Conservation (phyloP, 2,329 filamentous ascomycete genomes). For the Penicillium griseofulvum region DNA sequence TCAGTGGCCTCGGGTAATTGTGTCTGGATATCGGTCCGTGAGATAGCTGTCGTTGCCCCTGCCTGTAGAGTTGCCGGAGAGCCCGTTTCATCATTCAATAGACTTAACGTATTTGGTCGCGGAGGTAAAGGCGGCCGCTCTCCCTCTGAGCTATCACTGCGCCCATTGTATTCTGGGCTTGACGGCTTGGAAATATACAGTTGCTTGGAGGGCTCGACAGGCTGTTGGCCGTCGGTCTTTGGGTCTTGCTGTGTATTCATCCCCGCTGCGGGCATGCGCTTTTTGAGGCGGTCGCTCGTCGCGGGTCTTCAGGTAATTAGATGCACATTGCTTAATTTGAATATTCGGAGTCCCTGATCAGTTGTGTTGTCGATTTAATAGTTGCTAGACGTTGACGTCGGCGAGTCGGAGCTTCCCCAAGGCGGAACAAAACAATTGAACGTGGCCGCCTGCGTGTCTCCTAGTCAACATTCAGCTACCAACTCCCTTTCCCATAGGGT, state of each 20-base stretch:
- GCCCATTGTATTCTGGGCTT: slow-evolving; percentile 15
- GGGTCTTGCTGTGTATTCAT: slow-evolving; percentile 18
- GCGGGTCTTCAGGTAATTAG: slow-evolving; percentile 12
- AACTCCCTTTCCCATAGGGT: slow-evolving; percentile 14
- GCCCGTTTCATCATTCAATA: slow-evolving; percentile 35
- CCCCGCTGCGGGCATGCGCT: slow-evolving; percentile 26
- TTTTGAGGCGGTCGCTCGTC: slow-evolving; percentile 19
- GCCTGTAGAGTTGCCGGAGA: slow-evolving; percentile 48
- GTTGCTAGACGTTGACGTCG: slow-evolving; percentile 19
- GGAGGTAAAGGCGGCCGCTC: slow-evolving; percentile 48
- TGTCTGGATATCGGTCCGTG: slow-evolving; percentile 75
- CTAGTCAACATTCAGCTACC: slow-evolving; percentile 17
- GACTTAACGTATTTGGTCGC: slow-evolving; percentile 41
- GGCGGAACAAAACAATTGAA: slow-evolving; percentile 27
- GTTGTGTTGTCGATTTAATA: not conserved
- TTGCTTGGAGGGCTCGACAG: slow-evolving; percentile 8
- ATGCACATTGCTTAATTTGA: slow-evolving; percentile 10
- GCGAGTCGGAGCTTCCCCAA: slow-evolving; percentile 16
- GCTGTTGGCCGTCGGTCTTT: slow-evolving; percentile 15
- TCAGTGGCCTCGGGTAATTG: slow-evolving; percentile 69
- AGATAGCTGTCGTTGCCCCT: slow-evolving; percentile 79
- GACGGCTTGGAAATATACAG: slow-evolving; percentile 15
- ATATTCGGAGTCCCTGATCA: not conserved
- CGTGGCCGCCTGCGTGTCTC: slow-evolving; percentile 25
- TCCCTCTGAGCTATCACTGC: slow-evolving; percentile 32